Evolutionary conservation across 331 rosid species (phyloP).

Genomic region (Rosa hybrid): DNA sequence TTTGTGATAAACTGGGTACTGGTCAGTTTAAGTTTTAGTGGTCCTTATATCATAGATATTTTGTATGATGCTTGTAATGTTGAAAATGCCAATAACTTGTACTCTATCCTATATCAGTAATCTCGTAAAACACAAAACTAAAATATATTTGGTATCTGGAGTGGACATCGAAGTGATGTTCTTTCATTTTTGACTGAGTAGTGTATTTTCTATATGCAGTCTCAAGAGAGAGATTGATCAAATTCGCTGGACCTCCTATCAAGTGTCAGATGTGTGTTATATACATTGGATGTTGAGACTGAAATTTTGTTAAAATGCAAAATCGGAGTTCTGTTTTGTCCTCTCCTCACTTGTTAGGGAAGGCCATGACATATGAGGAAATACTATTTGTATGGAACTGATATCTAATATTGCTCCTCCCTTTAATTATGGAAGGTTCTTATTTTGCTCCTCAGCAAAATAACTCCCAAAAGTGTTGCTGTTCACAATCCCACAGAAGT

Average conservation of each 20-base stretch:
- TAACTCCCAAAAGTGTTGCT: constrained; percentile 96
- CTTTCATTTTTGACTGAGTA: too few relatives aligned
- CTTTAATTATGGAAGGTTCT: constrained; percentile 64
- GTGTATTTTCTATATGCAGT: too few relatives aligned
- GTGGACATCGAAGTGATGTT: too few relatives aligned
- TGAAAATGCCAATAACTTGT: too few relatives aligned
- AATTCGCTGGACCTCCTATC: neutral
- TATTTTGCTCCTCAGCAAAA: constrained; percentile 92
- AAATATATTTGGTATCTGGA: too few relatives aligned
- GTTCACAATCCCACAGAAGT: constrained; percentile 96
- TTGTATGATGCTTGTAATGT: too few relatives aligned
- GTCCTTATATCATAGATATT: too few relatives aligned
- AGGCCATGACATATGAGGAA: neutral
- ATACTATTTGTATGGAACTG: constrained; percentile 8
- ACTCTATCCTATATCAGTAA: too few relatives aligned
- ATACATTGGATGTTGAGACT: neutral
- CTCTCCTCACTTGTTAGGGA: neutral
- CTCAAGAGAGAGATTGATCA: neutral
- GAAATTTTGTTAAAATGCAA: neutral
- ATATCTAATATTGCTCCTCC: constrained; percentile 7
- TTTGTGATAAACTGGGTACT: too few relatives aligned
- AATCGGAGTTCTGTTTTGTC: neutral
- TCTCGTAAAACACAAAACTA: too few relatives aligned
- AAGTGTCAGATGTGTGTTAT: neutral
- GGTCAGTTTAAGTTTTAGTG: too few relatives aligned